These are phyloP conservation scores for Sphaerulina musiva DNA, from an alignment of 2,329 filamentous ascomycete species.

Conservation along the genomic window DNA sequence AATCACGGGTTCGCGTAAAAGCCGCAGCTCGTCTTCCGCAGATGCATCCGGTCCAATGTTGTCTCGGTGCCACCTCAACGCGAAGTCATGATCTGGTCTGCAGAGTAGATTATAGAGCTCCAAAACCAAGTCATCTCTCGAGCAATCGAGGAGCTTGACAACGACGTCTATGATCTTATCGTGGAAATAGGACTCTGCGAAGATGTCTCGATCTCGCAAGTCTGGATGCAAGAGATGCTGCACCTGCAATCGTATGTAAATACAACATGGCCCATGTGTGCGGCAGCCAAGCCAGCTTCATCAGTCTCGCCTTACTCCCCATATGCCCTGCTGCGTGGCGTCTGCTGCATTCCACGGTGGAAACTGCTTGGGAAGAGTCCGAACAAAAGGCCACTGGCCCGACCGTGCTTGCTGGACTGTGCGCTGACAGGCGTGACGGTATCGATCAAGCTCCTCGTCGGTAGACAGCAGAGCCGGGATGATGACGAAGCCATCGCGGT, in stretches of 20 bases:
- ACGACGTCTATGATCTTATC: slow-evolving; percentile 57
- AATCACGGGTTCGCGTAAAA: slow-evolving; percentile 56
- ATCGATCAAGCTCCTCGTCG: slow-evolving; percentile 46
- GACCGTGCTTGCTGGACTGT: slow-evolving; percentile 57
- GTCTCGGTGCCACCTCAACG: slow-evolving; percentile 78
- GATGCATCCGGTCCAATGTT: slow-evolving; percentile 64
- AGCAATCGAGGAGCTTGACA: slow-evolving; percentile 54
- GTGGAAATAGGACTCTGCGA: slow-evolving; percentile 67
- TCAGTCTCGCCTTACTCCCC: slow-evolving; percentile 55
- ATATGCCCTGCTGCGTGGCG: slow-evolving; percentile 59
- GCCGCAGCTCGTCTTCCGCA: slow-evolving; percentile 58
- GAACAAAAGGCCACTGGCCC: slow-evolving; percentile 74
- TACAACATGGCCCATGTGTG: background rate
- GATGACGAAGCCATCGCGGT: slow-evolving; percentile 68
- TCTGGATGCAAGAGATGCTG: slow-evolving; percentile 75
- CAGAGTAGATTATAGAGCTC: slow-evolving; percentile 85
- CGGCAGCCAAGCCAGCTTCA: background rate
- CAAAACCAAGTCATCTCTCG: slow-evolving; percentile 63
- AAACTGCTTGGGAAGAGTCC: slow-evolving; percentile 83
- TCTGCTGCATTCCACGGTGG: slow-evolving; percentile 64
- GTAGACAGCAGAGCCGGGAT: slow-evolving; percentile 59
- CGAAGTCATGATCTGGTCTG: slow-evolving; percentile 63
- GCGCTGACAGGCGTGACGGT: slow-evolving; percentile 54
- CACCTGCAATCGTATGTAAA: background rate
- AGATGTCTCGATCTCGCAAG: slow-evolving; percentile 55